phyloP scores from a whole-genome alignment of 1,139 yeast species.

The Citeromyces hawaiiensis region DNA sequence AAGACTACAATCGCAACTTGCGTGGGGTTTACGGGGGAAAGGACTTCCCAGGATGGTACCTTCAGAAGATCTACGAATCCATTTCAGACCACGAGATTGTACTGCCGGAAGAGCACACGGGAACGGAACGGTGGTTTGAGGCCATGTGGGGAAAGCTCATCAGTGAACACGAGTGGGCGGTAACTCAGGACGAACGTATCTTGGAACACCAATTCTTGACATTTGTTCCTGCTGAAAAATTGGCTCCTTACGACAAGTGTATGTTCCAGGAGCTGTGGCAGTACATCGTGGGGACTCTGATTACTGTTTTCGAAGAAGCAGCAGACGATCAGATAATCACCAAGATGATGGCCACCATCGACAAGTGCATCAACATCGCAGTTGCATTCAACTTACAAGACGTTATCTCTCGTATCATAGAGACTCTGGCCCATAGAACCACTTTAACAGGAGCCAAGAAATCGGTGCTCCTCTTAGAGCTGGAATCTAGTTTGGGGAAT shows the following conservation, averaged over 20 bases:
- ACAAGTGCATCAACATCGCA: constrained; percentile 72
- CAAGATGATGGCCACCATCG: constrained; percentile 76
- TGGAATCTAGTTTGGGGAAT: constrained; percentile 5
- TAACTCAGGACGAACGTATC: background rate
- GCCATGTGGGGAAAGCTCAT: constrained; percentile 85
- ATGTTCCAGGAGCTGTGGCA: constrained; percentile 53
- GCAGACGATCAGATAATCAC: constrained; percentile 83
- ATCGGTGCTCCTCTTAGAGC: constrained; percentile 7
- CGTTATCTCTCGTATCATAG: constrained; percentile 53
- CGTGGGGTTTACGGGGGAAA: constrained; percentile 66
- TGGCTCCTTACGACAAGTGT: constrained; percentile 47
- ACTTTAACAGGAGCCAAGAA: constrained; percentile 26
- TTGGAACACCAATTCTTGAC: constrained; percentile 6
- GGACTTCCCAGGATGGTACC: constrained; percentile 80
- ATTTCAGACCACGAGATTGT: constrained; percentile 82
- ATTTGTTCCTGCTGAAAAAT: constrained; percentile 16
- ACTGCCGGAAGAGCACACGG: constrained; percentile 96
- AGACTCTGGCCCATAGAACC: constrained; percentile 51
- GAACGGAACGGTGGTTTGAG: constrained; percentile 80
- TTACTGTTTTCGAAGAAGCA: constrained; percentile 75
- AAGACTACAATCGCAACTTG: constrained; percentile 67
- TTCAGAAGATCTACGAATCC: constrained; percentile 67
- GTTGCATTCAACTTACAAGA: constrained; percentile 42
- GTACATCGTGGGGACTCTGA: constrained; percentile 52
- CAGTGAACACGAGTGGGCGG: constrained; percentile 26